Percentiles rank a stretch among this genome's conserved stretches.
phyloP scores from a whole-genome alignment of 108 stramenopile species.

The Cyclotella sp. region DNA sequence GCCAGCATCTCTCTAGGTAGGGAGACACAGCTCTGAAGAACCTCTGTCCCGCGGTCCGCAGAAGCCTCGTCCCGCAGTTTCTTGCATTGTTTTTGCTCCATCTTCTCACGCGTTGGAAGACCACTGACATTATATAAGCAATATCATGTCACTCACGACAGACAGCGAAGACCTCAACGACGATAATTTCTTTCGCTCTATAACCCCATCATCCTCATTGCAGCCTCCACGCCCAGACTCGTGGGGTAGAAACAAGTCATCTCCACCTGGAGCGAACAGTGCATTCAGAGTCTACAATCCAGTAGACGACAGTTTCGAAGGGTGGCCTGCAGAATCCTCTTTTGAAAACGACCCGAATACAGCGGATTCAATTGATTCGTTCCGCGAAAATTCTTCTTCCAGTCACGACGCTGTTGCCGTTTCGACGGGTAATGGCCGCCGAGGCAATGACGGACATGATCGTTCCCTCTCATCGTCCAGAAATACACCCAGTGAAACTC shows the following conservation, averaged over 20 bases:
- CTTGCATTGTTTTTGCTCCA: too few relatives aligned
- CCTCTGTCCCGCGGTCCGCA: too few relatives aligned
- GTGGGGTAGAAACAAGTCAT: background rate
- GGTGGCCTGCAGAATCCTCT: background rate
- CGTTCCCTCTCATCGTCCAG: background rate
- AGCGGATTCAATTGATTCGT: background rate
- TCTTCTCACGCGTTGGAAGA: too few relatives aligned
- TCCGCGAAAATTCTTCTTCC: background rate
- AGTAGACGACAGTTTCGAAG: conserved; percentile 23
- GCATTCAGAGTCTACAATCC: conserved; percentile 32
- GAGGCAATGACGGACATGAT: background rate
- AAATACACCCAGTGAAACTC: background rate
- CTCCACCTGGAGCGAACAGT: background rate
- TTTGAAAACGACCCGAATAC: background rate
- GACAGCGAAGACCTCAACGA: background rate
- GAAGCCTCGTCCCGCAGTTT: too few relatives aligned
- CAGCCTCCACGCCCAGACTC: background rate
- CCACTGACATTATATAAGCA: too few relatives aligned
- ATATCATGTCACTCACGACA: too few relatives aligned
- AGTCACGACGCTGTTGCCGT: background rate
- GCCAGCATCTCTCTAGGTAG: too few relatives aligned
- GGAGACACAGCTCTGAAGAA: too few relatives aligned
- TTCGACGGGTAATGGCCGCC: background rate
- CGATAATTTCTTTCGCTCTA: background rate
- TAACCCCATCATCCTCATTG: background rate